Percentiles rank a stretch among this genome's conserved stretches.
These are phyloP conservation scores for Westerdykella ornata DNA, from an alignment of 2,329 filamentous ascomycete genomes.

Conservation along the genomic window DNA sequence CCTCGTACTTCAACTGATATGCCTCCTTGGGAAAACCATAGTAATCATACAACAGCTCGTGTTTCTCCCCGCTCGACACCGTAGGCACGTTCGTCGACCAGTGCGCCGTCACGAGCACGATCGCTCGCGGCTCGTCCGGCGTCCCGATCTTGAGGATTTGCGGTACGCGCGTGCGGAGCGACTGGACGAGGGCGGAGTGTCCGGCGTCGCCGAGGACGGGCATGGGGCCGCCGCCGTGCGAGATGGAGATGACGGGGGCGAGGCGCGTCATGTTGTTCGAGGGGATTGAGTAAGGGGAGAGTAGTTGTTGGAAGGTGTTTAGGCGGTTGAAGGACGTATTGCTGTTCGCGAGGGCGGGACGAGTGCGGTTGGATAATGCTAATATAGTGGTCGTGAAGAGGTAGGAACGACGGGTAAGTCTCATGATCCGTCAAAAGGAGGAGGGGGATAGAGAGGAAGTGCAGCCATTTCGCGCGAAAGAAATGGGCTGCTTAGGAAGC, in stretches of 20 bases:
- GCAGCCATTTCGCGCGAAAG: too few relatives aligned
- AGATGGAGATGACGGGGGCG: conserved; percentile 36
- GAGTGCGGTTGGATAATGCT: conserved; percentile 1
- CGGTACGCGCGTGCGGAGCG: conserved; percentile 50
- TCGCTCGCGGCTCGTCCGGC: conserved; percentile 45
- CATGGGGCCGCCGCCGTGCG: conserved; percentile 48
- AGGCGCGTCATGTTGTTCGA: conserved; percentile 29
- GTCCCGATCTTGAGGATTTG: conserved; percentile 51
- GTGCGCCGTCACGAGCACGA: conserved; percentile 54
- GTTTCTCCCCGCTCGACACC: conserved; percentile 47
- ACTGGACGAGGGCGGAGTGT: conserved; percentile 48
- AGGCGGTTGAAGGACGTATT: conserved; percentile 16
- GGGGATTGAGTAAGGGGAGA: conserved; percentile 6
- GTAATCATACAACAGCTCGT: conserved; percentile 53
- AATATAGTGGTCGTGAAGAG: neutral
- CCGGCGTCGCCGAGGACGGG: conserved; percentile 51
- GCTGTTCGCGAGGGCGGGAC: neutral
- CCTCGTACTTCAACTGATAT: conserved; percentile 52
- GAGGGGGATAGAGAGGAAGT: neutral
- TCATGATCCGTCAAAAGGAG: conserved; percentile 14
- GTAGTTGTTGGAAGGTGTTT: conserved; percentile 17
- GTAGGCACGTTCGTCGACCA: conserved; percentile 48
- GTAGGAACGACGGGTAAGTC: conserved; percentile 1
- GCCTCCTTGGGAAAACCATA: conserved; percentile 52
- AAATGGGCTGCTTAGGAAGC: too few relatives aligned